These are phyloP conservation scores for Luvunga scandens DNA, from an alignment of 345 rosid species.

Conservation along the genomic window DNA sequence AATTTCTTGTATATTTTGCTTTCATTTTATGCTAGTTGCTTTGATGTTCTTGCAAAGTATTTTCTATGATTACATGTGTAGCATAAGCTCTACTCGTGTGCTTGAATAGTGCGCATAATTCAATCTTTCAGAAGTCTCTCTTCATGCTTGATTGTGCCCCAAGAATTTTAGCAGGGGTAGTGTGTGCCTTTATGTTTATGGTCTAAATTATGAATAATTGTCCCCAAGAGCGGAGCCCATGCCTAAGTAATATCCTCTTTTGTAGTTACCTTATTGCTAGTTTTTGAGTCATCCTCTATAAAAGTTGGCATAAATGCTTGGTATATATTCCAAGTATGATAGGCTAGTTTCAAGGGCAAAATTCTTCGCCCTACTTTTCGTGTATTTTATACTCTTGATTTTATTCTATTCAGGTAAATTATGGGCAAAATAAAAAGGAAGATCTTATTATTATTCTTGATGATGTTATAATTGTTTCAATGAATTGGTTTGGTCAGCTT, in stretches of 20 bases:
- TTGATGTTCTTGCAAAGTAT: neutral
- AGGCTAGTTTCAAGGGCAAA: neutral
- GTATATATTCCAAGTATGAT: neutral
- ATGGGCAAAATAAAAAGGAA: no score
- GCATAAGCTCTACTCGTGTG: neutral
- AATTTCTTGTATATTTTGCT: constrained; percentile 10
- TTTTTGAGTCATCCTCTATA: neutral
- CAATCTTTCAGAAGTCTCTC: neutral
- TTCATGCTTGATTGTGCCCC: neutral
- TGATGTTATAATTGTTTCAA: neutral
- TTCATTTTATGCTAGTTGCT: neutral
- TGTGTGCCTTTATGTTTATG: neutral
- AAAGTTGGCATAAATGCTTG: neutral
- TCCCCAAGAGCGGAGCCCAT: neutral
- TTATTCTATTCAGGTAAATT: neutral
- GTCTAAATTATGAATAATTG: neutral
- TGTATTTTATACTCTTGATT: neutral
- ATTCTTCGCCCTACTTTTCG: neutral
- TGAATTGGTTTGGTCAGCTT: neutral
- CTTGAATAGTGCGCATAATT: neutral
- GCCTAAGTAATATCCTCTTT: neutral
- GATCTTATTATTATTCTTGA: no score
- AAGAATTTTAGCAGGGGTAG: neutral
- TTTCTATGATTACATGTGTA: neutral
- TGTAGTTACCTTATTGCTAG: neutral